A percentile compares a stretch with the other conserved stretches of the same genome.
phyloP scores from a whole-genome alignment of 257 asterid species.

The Fraxinus anomala region DNA sequence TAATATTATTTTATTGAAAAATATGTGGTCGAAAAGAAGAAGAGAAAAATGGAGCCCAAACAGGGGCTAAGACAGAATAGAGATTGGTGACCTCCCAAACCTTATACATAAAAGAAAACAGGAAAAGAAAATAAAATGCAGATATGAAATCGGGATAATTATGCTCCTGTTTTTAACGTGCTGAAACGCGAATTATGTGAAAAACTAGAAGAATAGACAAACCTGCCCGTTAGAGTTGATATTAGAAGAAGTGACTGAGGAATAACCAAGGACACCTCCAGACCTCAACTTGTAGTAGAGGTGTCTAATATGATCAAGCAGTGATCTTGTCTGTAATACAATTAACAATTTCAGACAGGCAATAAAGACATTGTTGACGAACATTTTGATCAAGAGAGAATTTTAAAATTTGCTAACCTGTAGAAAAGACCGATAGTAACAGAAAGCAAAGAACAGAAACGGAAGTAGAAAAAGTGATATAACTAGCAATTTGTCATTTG shows the following conservation, averaged over 20 bases:
- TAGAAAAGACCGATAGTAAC: slow-evolving; percentile 66
- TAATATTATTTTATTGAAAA: too few relatives aligned
- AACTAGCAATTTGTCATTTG: slow-evolving; percentile 66
- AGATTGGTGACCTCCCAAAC: slow-evolving; percentile 1
- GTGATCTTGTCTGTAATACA: slow-evolving; percentile 64
- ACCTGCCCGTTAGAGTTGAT: slow-evolving; percentile 77
- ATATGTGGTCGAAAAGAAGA: too few relatives aligned
- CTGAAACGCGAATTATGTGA: not conserved
- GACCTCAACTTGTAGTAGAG: slow-evolving; percentile 75
- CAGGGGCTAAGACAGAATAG: not conserved
- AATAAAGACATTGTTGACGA: slow-evolving; percentile 15
- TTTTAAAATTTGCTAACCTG: slow-evolving; percentile 58
- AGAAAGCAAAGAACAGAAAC: slow-evolving; percentile 52
- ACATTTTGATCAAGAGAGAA: slow-evolving; percentile 19
- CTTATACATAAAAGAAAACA: slow-evolving; percentile 16
- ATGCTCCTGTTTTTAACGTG: slow-evolving; percentile 8
- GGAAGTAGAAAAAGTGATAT: slow-evolving; percentile 76
- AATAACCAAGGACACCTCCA: slow-evolving; percentile 62
- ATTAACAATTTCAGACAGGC: slow-evolving; percentile 25
- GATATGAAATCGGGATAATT: slow-evolving; percentile 8
- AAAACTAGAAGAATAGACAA: slow-evolving; percentile 24
- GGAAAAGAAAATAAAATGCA: not conserved
- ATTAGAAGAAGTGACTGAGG: slow-evolving; percentile 66
- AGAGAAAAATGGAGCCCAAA: too few relatives aligned
- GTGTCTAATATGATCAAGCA: slow-evolving; percentile 72